These are phyloP conservation scores for Podospora didyma DNA, from an alignment of 495 filamentous ascomycete genomes.

Conservation along the genomic window DNA sequence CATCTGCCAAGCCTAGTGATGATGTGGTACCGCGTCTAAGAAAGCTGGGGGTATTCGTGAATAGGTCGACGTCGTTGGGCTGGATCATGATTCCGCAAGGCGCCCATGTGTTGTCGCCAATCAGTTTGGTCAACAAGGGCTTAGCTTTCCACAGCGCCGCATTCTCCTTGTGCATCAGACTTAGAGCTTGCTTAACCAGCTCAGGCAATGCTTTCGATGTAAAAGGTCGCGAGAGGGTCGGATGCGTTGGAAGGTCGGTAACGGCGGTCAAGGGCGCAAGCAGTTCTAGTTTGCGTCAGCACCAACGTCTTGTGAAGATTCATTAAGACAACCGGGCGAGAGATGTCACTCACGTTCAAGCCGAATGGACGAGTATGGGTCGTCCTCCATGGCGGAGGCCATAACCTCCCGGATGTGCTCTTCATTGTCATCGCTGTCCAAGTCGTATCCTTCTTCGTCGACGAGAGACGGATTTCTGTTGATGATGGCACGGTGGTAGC, in stretches of 20 bases:
- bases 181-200: conserved; percentile 63
- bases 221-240: conserved; percentile 78
- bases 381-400: conserved; percentile 66
- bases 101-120: conserved; percentile 77
- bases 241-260: conserved; percentile 79
- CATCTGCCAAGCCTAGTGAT: background rate
- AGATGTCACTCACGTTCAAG: conserved; percentile 65
- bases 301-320: background rate
- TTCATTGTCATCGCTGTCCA: conserved; percentile 78
- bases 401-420: conserved; percentile 58
- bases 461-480: conserved; percentile 66
- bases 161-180: conserved; percentile 73
- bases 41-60: conserved; percentile 35
- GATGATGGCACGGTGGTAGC: conserved; percentile 80
- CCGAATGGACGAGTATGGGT: conserved; percentile 77
- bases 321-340: background rate
- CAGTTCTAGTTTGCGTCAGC: conserved; percentile 53
- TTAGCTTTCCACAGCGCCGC: conserved; percentile 71
- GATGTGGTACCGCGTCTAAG: conserved; percentile 13
- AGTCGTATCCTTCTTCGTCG: conserved; percentile 83
- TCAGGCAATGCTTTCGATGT: conserved; percentile 75
- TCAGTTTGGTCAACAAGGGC: conserved; percentile 68
- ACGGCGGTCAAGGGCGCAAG: conserved; percentile 83
- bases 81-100: conserved; percentile 62
- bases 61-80: conserved; percentile 50